Percentiles rank a stretch among this genome's conserved stretches.
phyloP scores from a whole-genome alignment of 129 eudicot genomes.

The Flaveria sonorensis region DNA sequence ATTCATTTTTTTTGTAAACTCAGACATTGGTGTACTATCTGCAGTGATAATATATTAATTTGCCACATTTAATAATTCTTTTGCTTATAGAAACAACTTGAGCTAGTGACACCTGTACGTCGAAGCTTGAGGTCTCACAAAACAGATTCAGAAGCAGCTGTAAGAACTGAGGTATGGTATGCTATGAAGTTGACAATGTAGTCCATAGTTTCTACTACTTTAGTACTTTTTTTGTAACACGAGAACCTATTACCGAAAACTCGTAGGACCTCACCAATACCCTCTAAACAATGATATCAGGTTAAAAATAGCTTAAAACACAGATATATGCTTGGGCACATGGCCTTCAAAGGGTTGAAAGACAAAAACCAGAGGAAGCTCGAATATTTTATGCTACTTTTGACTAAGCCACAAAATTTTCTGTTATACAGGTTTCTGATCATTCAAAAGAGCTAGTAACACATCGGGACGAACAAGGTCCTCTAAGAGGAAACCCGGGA shows the following conservation, averaged over 20 bases:
- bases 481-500: slow-evolving; percentile 28
- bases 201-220: neutral
- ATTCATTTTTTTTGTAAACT: neutral
- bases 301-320: neutral
- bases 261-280: neutral
- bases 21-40: neutral
- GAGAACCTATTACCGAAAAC: neutral
- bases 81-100: slow-evolving; percentile 32
- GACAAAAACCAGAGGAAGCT: neutral
- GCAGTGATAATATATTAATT: neutral
- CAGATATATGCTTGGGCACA: too few relatives aligned
- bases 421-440: slow-evolving; percentile 20
- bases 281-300: neutral
- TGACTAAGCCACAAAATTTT: slow-evolving; percentile 16
- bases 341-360: too few relatives aligned
- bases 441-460: slow-evolving; percentile 25
- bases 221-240: neutral
- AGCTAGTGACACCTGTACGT: slow-evolving; percentile 30
- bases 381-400: slow-evolving; percentile 1
- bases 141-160: slow-evolving; percentile 33
- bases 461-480: slow-evolving; percentile 27
- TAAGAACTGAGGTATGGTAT: slow-evolving; percentile 27
- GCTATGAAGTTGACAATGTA: neutral
- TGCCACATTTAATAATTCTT: neutral
- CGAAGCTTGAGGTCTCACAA: slow-evolving; percentile 37